Evolutionary conservation across 345 rosid species (phyloP), one percentile per base, ranked within the genome.

Genomic region (Moricandia moricandioides): DNA sequence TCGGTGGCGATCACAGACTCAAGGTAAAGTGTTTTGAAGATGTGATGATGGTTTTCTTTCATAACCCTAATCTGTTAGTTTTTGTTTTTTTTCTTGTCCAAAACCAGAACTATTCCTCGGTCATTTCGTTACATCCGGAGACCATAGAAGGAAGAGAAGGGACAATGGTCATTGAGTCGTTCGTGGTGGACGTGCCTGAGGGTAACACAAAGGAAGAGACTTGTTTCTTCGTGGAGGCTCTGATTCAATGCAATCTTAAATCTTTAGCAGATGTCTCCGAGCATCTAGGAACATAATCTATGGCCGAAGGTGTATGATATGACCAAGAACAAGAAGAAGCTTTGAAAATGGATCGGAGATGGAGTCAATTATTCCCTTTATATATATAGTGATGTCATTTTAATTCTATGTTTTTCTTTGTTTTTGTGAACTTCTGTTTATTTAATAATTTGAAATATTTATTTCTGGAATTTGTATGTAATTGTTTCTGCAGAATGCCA

Each of bases 191-290:
- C 43, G 90, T 88, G 21, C 96, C 97, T 26, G 84, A 91, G 31
- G 97, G 98, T 59, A 93, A 93, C 80, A 93, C 97, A 62, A 79
- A 83, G 83, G 98, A 91, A 3, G 98, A 93, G 94, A 93, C 98
- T 30, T 89, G 94, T 55, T 87, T 85, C 86, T 91, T 93, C 12
- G 90, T 93, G 2, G 89, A 89, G 84, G 94, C 97, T 67, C 70
- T 93, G 58, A 87, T 93, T 74, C 85, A 83, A 71, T 89, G 92
- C 85, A 93, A 91, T 76, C 94, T 91, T 78, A 89, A 86, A 70
- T 91, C 96, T 78, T 83, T 91, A 61, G 89, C 92, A 30, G 90
- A 86, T 83, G 85, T 88, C 52, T 89, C 94, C 0, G 92, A 89
- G 79, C 83, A 88, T 78, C 86, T 86, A 62, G 96, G 81, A 60